Evolutionary conservation across 306 rosid genomes (phyloP).

Genomic region (Citrullus amarus): DNA sequence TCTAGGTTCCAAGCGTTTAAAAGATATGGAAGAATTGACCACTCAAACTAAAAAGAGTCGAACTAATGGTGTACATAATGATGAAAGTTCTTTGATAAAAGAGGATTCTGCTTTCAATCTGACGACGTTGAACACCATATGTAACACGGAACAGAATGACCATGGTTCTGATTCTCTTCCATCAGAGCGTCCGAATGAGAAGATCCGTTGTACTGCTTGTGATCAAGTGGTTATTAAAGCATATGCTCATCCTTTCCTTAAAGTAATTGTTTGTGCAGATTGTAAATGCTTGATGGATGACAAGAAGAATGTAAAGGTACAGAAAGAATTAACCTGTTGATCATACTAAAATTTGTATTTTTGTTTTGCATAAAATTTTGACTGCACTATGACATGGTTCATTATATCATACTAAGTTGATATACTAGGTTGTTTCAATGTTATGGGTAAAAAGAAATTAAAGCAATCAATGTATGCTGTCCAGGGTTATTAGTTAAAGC

Average conservation of each 20-base stretch:
- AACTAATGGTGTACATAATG: constrained; percentile 19
- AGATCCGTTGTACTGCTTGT: constrained; percentile 55
- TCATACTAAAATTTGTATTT: constrained; percentile 7
- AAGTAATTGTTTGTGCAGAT: constrained; percentile 61
- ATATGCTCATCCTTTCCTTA: constrained; percentile 51
- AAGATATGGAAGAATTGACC: constrained; percentile 31
- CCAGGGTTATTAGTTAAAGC: too few species aligned
- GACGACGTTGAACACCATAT: constrained; percentile 16
- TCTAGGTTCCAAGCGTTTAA: constrained; percentile 54
- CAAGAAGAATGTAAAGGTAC: constrained; percentile 39
- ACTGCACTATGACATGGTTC: not conserved
- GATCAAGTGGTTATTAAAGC: constrained; percentile 37
- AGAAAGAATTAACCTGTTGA: not conserved
- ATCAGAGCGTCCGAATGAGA: constrained; percentile 26
- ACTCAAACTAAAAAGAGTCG: constrained; percentile 43
- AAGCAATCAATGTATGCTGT: not conserved
- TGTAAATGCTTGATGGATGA: constrained; percentile 43
- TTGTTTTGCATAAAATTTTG: not conserved
- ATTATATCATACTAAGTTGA: too few species aligned
- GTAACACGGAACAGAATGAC: constrained; percentile 19
- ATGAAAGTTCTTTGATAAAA: constrained; percentile 22
- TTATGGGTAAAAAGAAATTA: not conserved
- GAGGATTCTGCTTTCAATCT: constrained; percentile 18
- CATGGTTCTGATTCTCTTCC: constrained; percentile 25
- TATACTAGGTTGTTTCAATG: not conserved